Evolutionary conservation across 306 rosid genomes (phyloP).

Genomic region (Begonia peltatifolia): DNA sequence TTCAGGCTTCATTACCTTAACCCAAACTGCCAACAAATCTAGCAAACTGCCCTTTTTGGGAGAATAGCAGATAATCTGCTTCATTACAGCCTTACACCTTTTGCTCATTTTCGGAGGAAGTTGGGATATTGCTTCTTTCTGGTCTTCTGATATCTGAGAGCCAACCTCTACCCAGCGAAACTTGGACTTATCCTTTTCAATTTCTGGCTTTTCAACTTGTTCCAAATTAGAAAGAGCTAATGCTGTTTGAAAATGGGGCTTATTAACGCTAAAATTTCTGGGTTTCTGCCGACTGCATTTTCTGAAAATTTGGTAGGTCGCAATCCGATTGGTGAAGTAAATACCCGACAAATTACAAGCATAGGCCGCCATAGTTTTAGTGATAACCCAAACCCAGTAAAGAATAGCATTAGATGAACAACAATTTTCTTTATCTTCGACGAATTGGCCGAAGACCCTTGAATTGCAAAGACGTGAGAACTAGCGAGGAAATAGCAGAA

Average conservation of each 20-base stretch:
- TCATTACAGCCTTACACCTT: conserved; percentile 66
- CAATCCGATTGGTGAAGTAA: conserved; percentile 11
- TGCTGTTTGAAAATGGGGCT: conserved; percentile 16
- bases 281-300: conserved; percentile 9
- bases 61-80: conserved; percentile 72
- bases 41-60: conserved; percentile 25
- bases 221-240: conserved; percentile 16
- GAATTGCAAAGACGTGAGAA: too few species aligned
- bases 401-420: too few species aligned
- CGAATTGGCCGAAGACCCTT: too few species aligned
- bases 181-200: conserved; percentile 18
- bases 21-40: conserved; percentile 64
- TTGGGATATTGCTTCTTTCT: conserved; percentile 36
- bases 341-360: conserved; percentile 13
- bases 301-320: conserved; percentile 2
- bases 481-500: too few species aligned
- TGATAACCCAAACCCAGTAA: too few species aligned
- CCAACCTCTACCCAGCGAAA: conserved; percentile 51
- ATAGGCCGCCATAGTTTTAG: background rate
- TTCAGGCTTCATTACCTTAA: conserved; percentile 54
- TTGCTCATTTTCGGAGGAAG: conserved; percentile 52
- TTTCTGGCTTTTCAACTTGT: conserved; percentile 15
- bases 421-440: too few species aligned
- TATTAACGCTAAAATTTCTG: conserved; percentile 8
- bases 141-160: conserved; percentile 27